Conservation (phyloP, 2,329 filamentous ascomycete genomes). For the Westerdykella aurantiaca region DNA sequence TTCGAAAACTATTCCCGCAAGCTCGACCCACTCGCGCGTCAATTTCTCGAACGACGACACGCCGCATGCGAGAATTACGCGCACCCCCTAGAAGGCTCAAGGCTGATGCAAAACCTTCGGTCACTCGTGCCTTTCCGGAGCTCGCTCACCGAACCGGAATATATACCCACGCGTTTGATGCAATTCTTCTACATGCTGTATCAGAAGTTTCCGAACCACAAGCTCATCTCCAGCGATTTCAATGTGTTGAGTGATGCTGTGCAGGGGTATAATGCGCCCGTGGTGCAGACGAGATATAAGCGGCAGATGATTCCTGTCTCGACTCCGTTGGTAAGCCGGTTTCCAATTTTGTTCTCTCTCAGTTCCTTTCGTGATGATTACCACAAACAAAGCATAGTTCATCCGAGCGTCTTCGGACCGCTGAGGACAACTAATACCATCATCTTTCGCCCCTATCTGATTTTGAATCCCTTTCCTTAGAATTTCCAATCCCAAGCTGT, state of each 20-base stretch:
- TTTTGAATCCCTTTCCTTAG: neutral
- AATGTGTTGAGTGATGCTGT: conserved; percentile 77
- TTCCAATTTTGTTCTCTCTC: neutral
- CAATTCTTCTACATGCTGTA: conserved; percentile 92
- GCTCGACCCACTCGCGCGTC: conserved; percentile 74
- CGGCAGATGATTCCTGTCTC: conserved; percentile 81
- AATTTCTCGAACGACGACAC: conserved; percentile 79
- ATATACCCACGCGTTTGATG: conserved; percentile 90
- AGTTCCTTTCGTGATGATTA: neutral
- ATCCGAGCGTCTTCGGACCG: neutral
- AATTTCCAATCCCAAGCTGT: neutral
- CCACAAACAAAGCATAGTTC: conserved; percentile 4
- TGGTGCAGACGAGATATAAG: conserved; percentile 91
- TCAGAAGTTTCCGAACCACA: conserved; percentile 82
- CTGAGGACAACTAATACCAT: conserved; percentile 1
- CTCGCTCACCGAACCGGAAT: conserved; percentile 79
- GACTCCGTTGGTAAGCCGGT: conserved; percentile 73
- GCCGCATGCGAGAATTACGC: conserved; percentile 60
- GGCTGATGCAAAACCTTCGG: conserved; percentile 56
- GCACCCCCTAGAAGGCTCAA: conserved; percentile 53
- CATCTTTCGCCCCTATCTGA: conserved; percentile 1
- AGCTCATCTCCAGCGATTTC: conserved; percentile 86
- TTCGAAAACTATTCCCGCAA: conserved; percentile 84
- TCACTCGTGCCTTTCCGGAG: conserved; percentile 62
- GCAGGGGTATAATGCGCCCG: conserved; percentile 80